Evolutionary conservation across 768 basidiomycete genomes (phyloP).

Genomic region (Boletales sp.): DNA sequence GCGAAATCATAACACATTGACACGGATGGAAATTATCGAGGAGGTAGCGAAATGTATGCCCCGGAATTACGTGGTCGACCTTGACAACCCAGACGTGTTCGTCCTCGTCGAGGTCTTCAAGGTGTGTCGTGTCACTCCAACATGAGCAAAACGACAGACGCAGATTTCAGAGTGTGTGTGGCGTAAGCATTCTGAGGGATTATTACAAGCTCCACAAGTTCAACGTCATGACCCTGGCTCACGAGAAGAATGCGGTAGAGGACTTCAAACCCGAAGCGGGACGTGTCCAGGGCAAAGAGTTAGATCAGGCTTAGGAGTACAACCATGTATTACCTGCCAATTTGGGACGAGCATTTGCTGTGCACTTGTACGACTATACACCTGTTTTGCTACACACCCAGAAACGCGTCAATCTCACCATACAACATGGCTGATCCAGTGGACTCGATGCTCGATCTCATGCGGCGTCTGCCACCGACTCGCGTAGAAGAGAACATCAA

Average conservation of each 20-base stretch:
- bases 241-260: slow-evolving; percentile 38
- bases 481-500: slow-evolving; percentile 84
- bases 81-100: slow-evolving; percentile 66
- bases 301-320: neutral
- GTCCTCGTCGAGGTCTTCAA: slow-evolving; percentile 83
- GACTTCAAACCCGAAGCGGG: slow-evolving; percentile 32
- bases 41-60: slow-evolving; percentile 71
- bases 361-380: neutral
- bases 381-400: neutral
- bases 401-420: slow-evolving; percentile 1
- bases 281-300: slow-evolving; percentile 27
- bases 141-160: neutral
- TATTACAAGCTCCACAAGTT: slow-evolving; percentile 73
- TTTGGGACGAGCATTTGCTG: neutral
- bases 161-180: slow-evolving; percentile 61
- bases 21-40: slow-evolving; percentile 58
- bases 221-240: slow-evolving; percentile 74
- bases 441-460: slow-evolving; percentile 92
- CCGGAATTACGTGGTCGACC: slow-evolving; percentile 59
- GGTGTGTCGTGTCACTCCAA: slow-evolving; percentile 37
- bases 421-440: slow-evolving; percentile 67
- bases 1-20: slow-evolving; percentile 72
- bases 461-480: slow-evolving; percentile 93
- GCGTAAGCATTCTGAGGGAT: slow-evolving; percentile 68
- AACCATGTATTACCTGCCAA: neutral